These are phyloP conservation scores for Rauvolfia tetraphylla DNA, from an alignment of 257 asterid genomes.

Conservation along the genomic window DNA sequence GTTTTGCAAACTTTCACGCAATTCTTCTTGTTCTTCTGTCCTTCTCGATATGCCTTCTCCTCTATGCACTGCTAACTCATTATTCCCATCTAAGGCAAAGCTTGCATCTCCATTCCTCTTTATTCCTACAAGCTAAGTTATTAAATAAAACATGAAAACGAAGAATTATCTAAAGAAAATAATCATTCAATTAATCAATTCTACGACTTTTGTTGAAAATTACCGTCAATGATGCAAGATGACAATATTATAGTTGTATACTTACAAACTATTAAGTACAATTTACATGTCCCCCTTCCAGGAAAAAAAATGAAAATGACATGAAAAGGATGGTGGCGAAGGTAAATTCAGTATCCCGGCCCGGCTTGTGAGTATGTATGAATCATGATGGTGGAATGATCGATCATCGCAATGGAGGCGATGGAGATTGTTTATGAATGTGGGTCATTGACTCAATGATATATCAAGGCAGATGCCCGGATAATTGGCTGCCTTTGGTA, in stretches of 20 bases:
- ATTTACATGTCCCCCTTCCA: slow-evolving; percentile 1
- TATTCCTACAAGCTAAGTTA: slow-evolving; percentile 76
- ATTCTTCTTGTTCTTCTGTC: slow-evolving; percentile 46
- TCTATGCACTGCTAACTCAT: slow-evolving; percentile 45
- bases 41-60: slow-evolving; percentile 58
- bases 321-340: slow-evolving; percentile 21
- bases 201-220: background rate
- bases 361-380: slow-evolving; percentile 5
- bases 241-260: background rate
- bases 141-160: slow-evolving; percentile 7
- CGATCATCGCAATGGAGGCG: slow-evolving; percentile 3
- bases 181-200: background rate
- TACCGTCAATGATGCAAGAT: background rate
- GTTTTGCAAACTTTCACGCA: slow-evolving; percentile 78
- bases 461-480: background rate
- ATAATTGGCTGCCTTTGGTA: background rate
- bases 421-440: slow-evolving; percentile 13
- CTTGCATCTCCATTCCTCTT: slow-evolving; percentile 75
- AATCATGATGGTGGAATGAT: slow-evolving; percentile 12
- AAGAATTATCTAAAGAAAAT: background rate
- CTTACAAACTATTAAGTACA: background rate
- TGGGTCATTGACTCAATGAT: slow-evolving; percentile 10
- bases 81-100: slow-evolving; percentile 48
- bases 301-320: slow-evolving; percentile 7
- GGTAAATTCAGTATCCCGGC: background rate